Conservation (phyloP, 2,329 filamentous ascomycete genomes). For the Metarhizium robertsii region DNA sequence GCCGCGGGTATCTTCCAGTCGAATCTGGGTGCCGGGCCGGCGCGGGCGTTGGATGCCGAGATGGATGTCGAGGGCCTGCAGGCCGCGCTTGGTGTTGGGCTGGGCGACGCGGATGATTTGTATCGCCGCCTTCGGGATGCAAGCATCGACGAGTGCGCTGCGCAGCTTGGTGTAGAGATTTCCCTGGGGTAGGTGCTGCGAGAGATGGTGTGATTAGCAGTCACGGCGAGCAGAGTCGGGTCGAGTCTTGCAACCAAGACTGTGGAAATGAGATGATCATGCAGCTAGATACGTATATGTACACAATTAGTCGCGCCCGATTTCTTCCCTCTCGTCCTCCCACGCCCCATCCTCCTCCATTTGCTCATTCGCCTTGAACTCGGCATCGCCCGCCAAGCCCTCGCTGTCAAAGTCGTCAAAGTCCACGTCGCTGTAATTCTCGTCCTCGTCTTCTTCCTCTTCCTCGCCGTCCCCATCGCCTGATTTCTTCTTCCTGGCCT, state of each 20-base stretch:
- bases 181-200: neutral
- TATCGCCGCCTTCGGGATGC: slow-evolving; percentile 7
- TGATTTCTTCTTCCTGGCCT: slow-evolving; percentile 28
- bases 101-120: too few species aligned
- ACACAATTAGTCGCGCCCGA: neutral
- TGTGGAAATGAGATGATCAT: too few species aligned
- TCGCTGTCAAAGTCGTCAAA: slow-evolving; percentile 43
- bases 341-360: slow-evolving; percentile 42
- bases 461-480: slow-evolving; percentile 28
- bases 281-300: too few species aligned
- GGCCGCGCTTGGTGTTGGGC: too few species aligned
- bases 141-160: slow-evolving; percentile 16
- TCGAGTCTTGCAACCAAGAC: too few species aligned
- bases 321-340: slow-evolving; percentile 37
- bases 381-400: slow-evolving; percentile 39
- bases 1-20: too few species aligned
- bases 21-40: too few species aligned
- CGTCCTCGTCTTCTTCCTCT: slow-evolving; percentile 31
- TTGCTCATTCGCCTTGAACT: slow-evolving; percentile 37
- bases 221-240: too few species aligned
- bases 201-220: too few species aligned
- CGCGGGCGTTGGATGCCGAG: too few species aligned
- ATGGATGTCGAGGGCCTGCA: too few species aligned
- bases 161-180: neutral
- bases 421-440: slow-evolving; percentile 35